A percentile compares a stretch with the other conserved stretches of the same genome.
Conservation (phyloP, 768 basidiomycete genomes). For the Russula griseocarnosa region DNA sequence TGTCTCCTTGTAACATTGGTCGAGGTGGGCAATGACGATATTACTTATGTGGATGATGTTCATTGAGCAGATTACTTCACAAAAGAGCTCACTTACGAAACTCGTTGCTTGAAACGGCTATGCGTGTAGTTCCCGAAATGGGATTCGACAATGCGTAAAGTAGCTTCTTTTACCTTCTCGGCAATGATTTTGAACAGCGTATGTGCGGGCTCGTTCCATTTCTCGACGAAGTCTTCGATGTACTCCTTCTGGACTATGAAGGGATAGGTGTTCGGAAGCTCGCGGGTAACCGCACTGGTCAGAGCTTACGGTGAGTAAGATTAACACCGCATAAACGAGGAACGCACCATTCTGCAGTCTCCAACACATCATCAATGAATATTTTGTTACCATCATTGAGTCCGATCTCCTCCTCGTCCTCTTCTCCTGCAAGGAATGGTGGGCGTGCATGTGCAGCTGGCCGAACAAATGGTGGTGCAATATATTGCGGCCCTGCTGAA, state of each 20-base stretch:
- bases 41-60: slow-evolving; percentile 17
- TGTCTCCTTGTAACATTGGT: neutral
- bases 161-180: slow-evolving; percentile 37
- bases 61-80: neutral
- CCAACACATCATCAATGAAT: slow-evolving; percentile 52
- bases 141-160: slow-evolving; percentile 40
- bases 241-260: slow-evolving; percentile 54
- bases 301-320: neutral
- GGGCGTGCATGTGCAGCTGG: neutral
- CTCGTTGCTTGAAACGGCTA: slow-evolving; percentile 48
- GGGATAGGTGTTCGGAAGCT: slow-evolving; percentile 64
- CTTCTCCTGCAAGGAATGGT: slow-evolving; percentile 30
- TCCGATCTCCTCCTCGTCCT: neutral
- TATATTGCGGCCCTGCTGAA: no score
- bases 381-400: slow-evolving; percentile 32
- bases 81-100: slow-evolving; percentile 39
- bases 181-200: slow-evolving; percentile 43
- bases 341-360: slow-evolving; percentile 46
- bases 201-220: slow-evolving; percentile 48
- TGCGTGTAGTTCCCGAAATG: slow-evolving; percentile 55
- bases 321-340: neutral
- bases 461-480: no score
- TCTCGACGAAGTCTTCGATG: slow-evolving; percentile 42
- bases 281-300: slow-evolving; percentile 61
- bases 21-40: neutral